These are phyloP conservation scores for Backusella luteola DNA, from an alignment of 192 early-diverging fungal species.

Conservation along the genomic window DNA sequence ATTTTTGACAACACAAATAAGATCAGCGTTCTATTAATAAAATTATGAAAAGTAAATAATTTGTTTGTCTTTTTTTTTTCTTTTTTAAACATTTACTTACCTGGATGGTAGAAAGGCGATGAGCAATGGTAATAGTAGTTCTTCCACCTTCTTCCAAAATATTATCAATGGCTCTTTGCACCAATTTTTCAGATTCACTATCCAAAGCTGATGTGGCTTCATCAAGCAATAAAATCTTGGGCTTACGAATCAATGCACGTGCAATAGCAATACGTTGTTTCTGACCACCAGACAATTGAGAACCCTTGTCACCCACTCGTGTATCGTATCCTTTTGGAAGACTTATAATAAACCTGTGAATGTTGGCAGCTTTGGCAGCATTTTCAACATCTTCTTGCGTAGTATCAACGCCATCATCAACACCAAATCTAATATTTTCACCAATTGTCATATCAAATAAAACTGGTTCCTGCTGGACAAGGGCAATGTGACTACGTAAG, in stretches of 20 bases:
- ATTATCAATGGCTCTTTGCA: slow-evolving; percentile 69
- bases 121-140: slow-evolving; percentile 75
- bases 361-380: slow-evolving; percentile 58
- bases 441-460: slow-evolving; percentile 82
- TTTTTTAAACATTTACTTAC: not conserved
- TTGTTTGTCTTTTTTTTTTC: slow-evolving; percentile 39
- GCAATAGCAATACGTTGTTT: slow-evolving; percentile 89
- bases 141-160: slow-evolving; percentile 57
- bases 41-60: slow-evolving; percentile 16
- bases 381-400: slow-evolving; percentile 52
- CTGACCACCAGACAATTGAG: slow-evolving; percentile 64
- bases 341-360: slow-evolving; percentile 56
- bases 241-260: slow-evolving; percentile 83
- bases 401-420: slow-evolving; percentile 32
- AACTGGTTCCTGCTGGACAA: slow-evolving; percentile 91
- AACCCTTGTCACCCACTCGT: slow-evolving; percentile 65
- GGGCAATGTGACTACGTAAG: slow-evolving; percentile 68
- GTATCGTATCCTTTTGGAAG: slow-evolving; percentile 67
- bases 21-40: slow-evolving; percentile 60
- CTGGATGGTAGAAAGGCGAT: slow-evolving; percentile 71
- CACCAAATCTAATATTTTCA: slow-evolving; percentile 83
- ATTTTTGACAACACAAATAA: slow-evolving; percentile 80
- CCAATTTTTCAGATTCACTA: slow-evolving; percentile 66
- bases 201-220: slow-evolving; percentile 80
- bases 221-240: slow-evolving; percentile 82